Evolutionary conservation across 2,329 filamentous ascomycete species (phyloP).

Genomic region (Fusarium chaquense): DNA sequence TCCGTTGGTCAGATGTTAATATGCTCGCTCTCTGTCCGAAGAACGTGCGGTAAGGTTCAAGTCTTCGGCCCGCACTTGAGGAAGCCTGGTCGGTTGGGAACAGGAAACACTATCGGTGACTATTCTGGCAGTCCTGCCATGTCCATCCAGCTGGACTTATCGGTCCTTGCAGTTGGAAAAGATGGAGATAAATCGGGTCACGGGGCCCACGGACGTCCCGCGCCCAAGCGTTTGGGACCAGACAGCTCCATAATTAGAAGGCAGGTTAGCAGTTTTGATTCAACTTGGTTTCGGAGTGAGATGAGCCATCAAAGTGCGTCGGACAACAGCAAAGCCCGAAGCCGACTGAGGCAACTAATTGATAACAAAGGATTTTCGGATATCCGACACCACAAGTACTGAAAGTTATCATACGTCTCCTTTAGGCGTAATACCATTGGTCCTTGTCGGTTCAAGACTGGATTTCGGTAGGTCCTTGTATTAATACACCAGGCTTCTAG

Average conservation of each 20-base stretch:
- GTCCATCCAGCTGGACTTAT: background rate
- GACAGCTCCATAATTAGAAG: constrained; percentile 24
- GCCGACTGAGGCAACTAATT: background rate
- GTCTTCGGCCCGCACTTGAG: constrained; percentile 24
- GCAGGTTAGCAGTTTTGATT: background rate
- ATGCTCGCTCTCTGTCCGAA: constrained; percentile 17
- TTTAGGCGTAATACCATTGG: constrained; percentile 13
- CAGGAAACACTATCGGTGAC: constrained; percentile 17
- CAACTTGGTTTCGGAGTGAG: constrained; percentile 15
- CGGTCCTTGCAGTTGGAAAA: constrained; percentile 20
- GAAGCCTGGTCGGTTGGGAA: constrained; percentile 21
- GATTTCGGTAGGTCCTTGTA: constrained; percentile 4
- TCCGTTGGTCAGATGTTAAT: constrained; percentile 19
- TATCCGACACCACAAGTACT: background rate
- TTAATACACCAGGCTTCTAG: constrained; percentile 17
- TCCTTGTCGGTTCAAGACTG: background rate
- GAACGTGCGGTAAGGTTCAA: constrained; percentile 34
- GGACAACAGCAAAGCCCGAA: constrained; percentile 15
- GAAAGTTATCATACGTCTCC: background rate
- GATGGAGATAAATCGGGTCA: constrained; percentile 31
- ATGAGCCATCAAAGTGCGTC: constrained; percentile 17
- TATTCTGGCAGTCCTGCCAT: constrained; percentile 1
- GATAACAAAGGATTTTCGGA: background rate
- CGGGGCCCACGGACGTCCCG: constrained; percentile 29
- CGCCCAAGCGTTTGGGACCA: constrained; percentile 26